These are phyloP conservation scores for Oenanthe javanica DNA, from an alignment of 140 eudicot species.

Conservation along the genomic window DNA sequence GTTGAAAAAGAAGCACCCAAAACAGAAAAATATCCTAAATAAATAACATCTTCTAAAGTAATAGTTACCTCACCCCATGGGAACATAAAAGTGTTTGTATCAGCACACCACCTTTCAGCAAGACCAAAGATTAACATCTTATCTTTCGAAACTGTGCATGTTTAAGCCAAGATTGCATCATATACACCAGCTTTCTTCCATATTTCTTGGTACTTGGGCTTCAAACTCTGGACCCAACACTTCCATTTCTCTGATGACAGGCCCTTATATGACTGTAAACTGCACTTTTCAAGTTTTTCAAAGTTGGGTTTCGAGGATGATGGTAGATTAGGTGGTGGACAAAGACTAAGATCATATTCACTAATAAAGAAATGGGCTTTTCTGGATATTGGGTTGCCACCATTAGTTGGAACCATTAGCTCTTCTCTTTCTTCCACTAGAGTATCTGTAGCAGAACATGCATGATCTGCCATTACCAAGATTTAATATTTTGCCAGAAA, in stretches of 20 bases:
- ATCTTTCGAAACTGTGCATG: not conserved
- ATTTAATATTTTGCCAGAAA: too few relatives aligned
- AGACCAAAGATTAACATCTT: not conserved
- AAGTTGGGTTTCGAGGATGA: too few relatives aligned
- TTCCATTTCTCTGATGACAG: not conserved
- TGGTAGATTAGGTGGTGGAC: too few relatives aligned
- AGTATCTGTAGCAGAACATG: too few relatives aligned
- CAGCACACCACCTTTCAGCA: not conserved
- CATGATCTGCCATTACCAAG: too few relatives aligned
- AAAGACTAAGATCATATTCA: too few relatives aligned
- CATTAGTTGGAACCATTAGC: too few relatives aligned
- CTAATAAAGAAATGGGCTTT: too few relatives aligned
- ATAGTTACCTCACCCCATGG: conserved; percentile 4
- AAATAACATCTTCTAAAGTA: not conserved
- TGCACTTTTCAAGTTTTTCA: too few relatives aligned
- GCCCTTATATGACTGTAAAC: too few relatives aligned
- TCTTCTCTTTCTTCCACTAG: too few relatives aligned
- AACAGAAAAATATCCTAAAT: not conserved
- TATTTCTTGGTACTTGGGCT: not conserved
- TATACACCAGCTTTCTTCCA: not conserved
- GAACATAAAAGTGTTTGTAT: not conserved
- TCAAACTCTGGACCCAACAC: not conserved
- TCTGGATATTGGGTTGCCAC: too few relatives aligned
- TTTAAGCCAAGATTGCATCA: not conserved
- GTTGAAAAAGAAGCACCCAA: not conserved